These are phyloP conservation scores for Tanacetum coccineum DNA, from an alignment of 129 eudicot species.

Conservation along the genomic window DNA sequence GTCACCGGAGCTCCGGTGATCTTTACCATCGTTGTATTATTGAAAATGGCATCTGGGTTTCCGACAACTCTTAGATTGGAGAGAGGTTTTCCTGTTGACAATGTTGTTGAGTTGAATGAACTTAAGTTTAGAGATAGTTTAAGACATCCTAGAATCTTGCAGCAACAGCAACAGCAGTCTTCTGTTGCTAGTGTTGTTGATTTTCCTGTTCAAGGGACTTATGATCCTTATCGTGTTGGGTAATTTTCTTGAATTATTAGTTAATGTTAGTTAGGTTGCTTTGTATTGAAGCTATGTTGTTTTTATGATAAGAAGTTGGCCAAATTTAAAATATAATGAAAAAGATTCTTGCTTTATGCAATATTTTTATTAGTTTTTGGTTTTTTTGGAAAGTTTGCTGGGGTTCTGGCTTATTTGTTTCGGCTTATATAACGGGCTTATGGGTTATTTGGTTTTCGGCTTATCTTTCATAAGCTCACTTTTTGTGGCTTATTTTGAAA, in stretches of 20 bases:
- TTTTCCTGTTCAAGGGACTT: constrained; percentile 80
- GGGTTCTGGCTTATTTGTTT: too few species aligned
- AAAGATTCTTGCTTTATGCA: constrained; percentile 25
- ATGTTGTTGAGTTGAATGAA: constrained; percentile 57
- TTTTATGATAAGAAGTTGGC: constrained; percentile 11
- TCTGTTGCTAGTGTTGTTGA: constrained; percentile 62
- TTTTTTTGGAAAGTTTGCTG: background rate
- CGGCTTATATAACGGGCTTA: too few species aligned
- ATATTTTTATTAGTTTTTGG: constrained; percentile 2
- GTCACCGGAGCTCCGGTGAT: constrained; percentile 29
- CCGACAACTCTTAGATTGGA: constrained; percentile 57
- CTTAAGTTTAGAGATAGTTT: constrained; percentile 60
- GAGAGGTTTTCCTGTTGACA: constrained; percentile 62
- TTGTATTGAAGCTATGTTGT: constrained; percentile 13
- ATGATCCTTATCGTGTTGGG: constrained; percentile 93
- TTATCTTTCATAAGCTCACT: too few species aligned
- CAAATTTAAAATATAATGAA: background rate
- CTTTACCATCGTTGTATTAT: constrained; percentile 21
- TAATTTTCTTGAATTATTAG: constrained; percentile 28
- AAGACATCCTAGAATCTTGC: constrained; percentile 71
- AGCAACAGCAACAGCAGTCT: constrained; percentile 39
- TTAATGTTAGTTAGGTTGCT: background rate
- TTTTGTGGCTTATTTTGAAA: too few species aligned
- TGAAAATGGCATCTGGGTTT: constrained; percentile 39
- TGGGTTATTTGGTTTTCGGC: too few species aligned